These are phyloP conservation scores for Delitschia confertaspora DNA, from an alignment of 495 filamentous ascomycete genomes.

Conservation along the genomic window DNA sequence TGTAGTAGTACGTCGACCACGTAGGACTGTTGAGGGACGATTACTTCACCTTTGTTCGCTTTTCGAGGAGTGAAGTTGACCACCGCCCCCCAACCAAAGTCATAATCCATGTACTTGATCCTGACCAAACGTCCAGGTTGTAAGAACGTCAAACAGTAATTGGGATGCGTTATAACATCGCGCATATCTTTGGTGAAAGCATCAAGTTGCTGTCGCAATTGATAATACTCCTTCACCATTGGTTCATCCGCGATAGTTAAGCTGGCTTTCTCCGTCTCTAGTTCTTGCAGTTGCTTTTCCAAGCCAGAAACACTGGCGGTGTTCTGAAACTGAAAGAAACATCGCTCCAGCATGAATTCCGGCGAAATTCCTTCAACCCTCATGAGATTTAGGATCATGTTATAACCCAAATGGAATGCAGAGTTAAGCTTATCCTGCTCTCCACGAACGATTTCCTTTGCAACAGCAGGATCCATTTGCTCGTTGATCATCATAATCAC, in stretches of 20 bases:
- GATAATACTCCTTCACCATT: conserved; percentile 85
- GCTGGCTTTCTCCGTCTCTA: conserved; percentile 61
- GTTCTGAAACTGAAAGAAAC: conserved; percentile 98
- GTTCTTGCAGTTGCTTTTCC: conserved; percentile 65
- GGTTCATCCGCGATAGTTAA: conserved; percentile 76
- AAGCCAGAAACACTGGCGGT: conserved; percentile 71
- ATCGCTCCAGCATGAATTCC: conserved; percentile 91
- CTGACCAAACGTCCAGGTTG: conserved; percentile 75
- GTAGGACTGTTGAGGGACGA: conserved; percentile 61
- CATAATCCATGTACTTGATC: conserved; percentile 64
- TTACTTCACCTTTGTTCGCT: conserved; percentile 50
- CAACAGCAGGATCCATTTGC: conserved; percentile 88
- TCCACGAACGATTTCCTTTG: conserved; percentile 89
- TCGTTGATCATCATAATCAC: conserved; percentile 99
- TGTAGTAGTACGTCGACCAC: conserved; percentile 73
- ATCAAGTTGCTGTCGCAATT: conserved; percentile 72
- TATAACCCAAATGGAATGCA: conserved; percentile 97
- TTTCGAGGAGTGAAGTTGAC: conserved; percentile 59
- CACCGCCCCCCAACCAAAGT: conserved; percentile 91
- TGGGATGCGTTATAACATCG: conserved; percentile 79
- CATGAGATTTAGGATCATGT: conserved; percentile 95
- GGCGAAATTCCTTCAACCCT: conserved; percentile 93
- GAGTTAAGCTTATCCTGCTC: conserved; percentile 95
- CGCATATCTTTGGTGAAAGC: conserved; percentile 76
- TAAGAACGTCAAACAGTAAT: conserved; percentile 70